Evolutionary conservation across 805 yeast species (phyloP), one percentile per base, ranked within the genome.

Genomic region (Cyberlindnera americana): DNA sequence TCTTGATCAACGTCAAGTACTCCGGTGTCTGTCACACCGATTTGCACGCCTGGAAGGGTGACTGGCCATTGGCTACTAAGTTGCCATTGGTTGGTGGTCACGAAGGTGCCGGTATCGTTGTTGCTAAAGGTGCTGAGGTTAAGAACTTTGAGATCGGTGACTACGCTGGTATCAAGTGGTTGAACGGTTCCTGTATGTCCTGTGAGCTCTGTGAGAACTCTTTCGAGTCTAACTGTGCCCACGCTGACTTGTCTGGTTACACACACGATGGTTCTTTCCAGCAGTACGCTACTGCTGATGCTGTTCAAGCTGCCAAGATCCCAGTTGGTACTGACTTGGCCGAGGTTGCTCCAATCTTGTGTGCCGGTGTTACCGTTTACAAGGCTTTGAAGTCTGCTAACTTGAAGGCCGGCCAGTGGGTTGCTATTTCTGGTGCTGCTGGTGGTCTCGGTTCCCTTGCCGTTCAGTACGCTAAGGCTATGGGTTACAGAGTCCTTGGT

Each of bases 361-460:
- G 58, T 53, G 58, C 58, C 30, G 58, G 58, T 53, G 71, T 79
- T 54, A 78, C 85, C 38, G 84, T 76, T 38, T 78, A 77, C 77
- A 78, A 78, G 67, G 83, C 83, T 17, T 67, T 79, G 57, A 78
- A 78, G 66, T 70, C 78, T 38, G 81, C 84, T 38, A 59, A 68
- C 49, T 61, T 75, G 48, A 50, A 53, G 43, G 72, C 89, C 29
- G 90, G 91, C 57, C 78, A 83, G 61, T 83, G 83, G 82, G 84
- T 81, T 49, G 77, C 78, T 48, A 69, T 83, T 47, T 77, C 87
- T 38, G 90, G 91, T 69, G 89, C 88, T 48, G 86, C 79, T 61
- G 90, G 90, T 63, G 90, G 91, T 60, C 72, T 83, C 62, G 91
- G 90, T 60, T 73, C 87, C 34, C 67, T 83, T 50, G 89, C 88